Base-by-base conservation (phyloP, 345 rosid genomes). In the Hirschfeldia incana region DNA sequence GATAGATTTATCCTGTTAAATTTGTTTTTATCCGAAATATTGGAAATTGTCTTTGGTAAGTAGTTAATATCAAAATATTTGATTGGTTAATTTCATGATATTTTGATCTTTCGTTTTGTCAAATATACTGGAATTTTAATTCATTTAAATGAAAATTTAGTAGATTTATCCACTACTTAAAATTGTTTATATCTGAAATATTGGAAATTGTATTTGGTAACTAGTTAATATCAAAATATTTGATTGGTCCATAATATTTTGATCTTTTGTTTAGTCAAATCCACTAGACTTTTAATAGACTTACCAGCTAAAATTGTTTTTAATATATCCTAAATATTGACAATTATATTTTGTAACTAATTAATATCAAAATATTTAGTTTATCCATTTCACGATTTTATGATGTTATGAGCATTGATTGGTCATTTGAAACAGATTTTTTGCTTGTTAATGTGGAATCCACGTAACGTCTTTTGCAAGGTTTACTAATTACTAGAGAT, bases 21-120 rank as follows among this genome's bases (percentile, higher is more conserved):
- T n/a, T n/a, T n/a, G n/a, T n/a, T n/a, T n/a, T n/a, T n/a, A n/a
- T n/a, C n/a, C n/a, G n/a, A n/a, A n/a, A n/a, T n/a, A n/a, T n/a
- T n/a, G n/a, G n/a, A n/a, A n/a, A n/a, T n/a, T n/a, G n/a, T n/a
- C n/a, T n/a, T n/a, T n/a, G n/a, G n/a, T n/a, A n/a, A n/a, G n/a
- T 1, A 42, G n/a, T n/a, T 49, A 49, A n/a, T 61, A 44, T 30
- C 39, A 55, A 33, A 11, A 51, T 77, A 77, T 77, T 53, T 39
- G 42, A 53, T 63, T 51, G 76, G 44, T 37, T 8, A 9, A 11
- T 77, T 69, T 9, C 37, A 49, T 8, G 1, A 61, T 32, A 16
- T 69, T 57, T 39, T 4, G 66, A 70, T 77, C 30, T 53, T 42
- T 9, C 17, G 57, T 12, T n/a, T 49, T 4, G 57, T 49, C 57